Conservation (phyloP, 805 yeast species). For the Starmerella apicola region DNA sequence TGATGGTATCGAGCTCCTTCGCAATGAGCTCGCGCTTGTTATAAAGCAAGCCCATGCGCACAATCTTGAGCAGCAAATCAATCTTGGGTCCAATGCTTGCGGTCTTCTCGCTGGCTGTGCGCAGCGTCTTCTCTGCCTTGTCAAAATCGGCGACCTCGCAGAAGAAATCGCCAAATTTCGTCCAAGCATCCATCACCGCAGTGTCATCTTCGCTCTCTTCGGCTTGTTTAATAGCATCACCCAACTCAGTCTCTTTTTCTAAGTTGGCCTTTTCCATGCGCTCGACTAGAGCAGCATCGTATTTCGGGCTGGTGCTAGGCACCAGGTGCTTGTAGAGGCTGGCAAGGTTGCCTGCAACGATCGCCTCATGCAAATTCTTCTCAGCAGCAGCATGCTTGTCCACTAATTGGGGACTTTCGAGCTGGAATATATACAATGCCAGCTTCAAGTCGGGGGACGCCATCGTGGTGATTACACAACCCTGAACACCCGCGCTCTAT, state of each 20-base stretch:
- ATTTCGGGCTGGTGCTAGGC: slow-evolving; percentile 33
- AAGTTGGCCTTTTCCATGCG: slow-evolving; percentile 42
- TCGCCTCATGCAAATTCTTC: slow-evolving; percentile 38
- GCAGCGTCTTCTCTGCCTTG: slow-evolving; percentile 54
- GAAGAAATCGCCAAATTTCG: slow-evolving; percentile 76
- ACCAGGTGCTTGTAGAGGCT: slow-evolving; percentile 70
- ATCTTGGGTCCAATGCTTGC: slow-evolving; percentile 85
- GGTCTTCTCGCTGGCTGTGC: slow-evolving; percentile 62
- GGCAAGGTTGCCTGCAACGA: slow-evolving; percentile 55
- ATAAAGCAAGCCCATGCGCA: slow-evolving; percentile 82
- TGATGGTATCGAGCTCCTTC: slow-evolving; percentile 60
- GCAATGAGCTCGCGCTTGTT: slow-evolving; percentile 61
- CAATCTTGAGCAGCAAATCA: slow-evolving; percentile 68
- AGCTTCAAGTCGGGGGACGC: slow-evolving; percentile 59
- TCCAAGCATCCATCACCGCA: slow-evolving; percentile 65
- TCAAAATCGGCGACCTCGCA: slow-evolving; percentile 70
- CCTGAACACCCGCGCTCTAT: background rate
- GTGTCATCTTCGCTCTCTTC: slow-evolving; percentile 77
- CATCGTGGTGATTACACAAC: background rate
- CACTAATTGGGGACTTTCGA: slow-evolving; percentile 33
- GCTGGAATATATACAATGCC: slow-evolving; percentile 65
- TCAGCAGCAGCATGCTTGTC: slow-evolving; percentile 34
- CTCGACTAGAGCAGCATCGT: slow-evolving; percentile 50
- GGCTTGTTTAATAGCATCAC: slow-evolving; percentile 39
- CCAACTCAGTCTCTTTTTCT: slow-evolving; percentile 37